Evolutionary conservation across 2,329 filamentous ascomycete genomes (phyloP).

Genomic region (Xylaria sp.): DNA sequence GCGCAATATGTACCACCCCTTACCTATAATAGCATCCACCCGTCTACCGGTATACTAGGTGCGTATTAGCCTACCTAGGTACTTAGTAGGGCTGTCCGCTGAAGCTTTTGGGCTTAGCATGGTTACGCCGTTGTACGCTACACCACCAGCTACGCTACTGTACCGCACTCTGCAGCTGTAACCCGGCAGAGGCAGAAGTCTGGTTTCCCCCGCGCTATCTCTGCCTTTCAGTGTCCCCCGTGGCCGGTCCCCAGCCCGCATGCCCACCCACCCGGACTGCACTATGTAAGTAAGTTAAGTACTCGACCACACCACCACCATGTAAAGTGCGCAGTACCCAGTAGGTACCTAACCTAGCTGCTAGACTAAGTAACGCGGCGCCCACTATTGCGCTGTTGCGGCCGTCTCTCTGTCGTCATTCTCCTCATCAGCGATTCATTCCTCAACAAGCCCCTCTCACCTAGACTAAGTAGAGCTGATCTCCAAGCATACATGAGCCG

Average conservation of each 20-base stretch:
- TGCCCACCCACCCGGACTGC: neutral
- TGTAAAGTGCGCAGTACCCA: neutral
- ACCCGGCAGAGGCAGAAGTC: slow-evolving; percentile 12
- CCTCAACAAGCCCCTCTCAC: slow-evolving; percentile 20
- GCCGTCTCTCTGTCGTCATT: slow-evolving; percentile 37
- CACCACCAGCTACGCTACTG: neutral
- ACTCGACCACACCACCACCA: neutral
- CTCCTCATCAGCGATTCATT: slow-evolving; percentile 31
- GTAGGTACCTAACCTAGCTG: neutral
- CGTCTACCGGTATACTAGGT: neutral
- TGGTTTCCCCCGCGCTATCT: slow-evolving; percentile 26
- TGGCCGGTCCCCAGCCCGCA: neutral
- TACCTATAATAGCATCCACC: slow-evolving; percentile 3
- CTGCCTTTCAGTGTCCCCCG: slow-evolving; percentile 23
- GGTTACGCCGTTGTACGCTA: slow-evolving; percentile 1
- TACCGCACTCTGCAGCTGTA: slow-evolving; percentile 10
- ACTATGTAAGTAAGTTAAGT: too few relatives aligned
- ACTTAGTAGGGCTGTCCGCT: slow-evolving; percentile 7
- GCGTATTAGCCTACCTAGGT: neutral
- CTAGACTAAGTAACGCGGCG: slow-evolving; percentile 21
- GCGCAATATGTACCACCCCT: slow-evolving; percentile 14
- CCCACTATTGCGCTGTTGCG: slow-evolving; percentile 26
- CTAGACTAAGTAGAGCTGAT: neutral
- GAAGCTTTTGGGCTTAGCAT: neutral
- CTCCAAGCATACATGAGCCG: slow-evolving; percentile 14